Percentiles rank a stretch among this genome's conserved stretches.
Conservation (phyloP, 306 rosid genomes). For the Quercus rubra region DNA sequence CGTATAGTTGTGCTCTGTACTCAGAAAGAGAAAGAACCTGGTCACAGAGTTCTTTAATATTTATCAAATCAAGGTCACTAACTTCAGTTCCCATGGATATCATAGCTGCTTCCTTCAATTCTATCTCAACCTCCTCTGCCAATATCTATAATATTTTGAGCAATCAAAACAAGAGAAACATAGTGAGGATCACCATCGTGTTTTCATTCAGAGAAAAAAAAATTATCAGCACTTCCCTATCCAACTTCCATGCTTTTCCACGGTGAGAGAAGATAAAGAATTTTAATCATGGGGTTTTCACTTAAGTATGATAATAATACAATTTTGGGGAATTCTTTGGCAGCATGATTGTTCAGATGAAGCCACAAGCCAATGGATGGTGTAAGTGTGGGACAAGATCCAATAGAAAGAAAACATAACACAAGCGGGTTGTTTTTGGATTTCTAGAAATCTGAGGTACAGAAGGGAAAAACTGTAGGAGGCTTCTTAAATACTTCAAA, state of each 20-base stretch:
- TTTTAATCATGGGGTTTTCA: neutral
- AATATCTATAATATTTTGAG: slow-evolving; percentile 42
- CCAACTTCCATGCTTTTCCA: neutral
- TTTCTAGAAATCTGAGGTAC: neutral
- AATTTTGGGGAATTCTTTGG: neutral
- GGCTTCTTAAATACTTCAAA: neutral
- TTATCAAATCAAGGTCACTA: slow-evolving; percentile 81
- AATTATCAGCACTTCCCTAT: neutral
- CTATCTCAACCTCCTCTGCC: slow-evolving; percentile 72
- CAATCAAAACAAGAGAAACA: neutral
- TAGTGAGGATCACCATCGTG: neutral
- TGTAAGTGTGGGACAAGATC: neutral
- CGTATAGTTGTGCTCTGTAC: slow-evolving; percentile 83
- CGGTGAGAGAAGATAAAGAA: neutral
- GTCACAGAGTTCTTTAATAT: slow-evolving; percentile 81
- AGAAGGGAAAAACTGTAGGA: neutral
- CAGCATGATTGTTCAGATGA: neutral
- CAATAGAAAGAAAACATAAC: neutral
- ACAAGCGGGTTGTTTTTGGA: neutral
- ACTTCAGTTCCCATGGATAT: slow-evolving; percentile 98
- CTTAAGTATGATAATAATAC: neutral
- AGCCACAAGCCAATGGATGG: neutral
- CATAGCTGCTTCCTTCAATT: slow-evolving; percentile 78
- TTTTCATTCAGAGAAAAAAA: neutral
- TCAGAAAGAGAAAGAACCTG: slow-evolving; percentile 89